Base-by-base conservation (phyloP, 805 yeast genomes). In the Hanseniaspora singularis region DNA sequence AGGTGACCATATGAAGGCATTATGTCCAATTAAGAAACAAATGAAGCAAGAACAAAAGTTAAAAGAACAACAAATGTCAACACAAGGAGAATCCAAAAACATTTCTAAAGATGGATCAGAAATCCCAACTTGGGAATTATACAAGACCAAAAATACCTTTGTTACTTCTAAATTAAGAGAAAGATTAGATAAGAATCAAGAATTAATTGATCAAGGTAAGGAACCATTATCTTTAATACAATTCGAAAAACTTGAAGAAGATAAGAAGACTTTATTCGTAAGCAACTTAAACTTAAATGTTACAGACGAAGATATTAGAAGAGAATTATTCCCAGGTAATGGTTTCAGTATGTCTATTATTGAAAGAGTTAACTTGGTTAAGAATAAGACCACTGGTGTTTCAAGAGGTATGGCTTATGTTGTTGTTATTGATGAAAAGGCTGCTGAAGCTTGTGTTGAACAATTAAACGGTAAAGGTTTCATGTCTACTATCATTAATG, bases 361-460 rank as follows among this genome's bases (percentile, higher is more conserved):
- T 50, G 76, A 74, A 58, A 81, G 95, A 68, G 83, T 82, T 54
- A 81, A 81, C 53, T 72, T 92, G 50, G 87, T 87, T 51, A 82
- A 84, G 70, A 84, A 87, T 68, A 81, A 86, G 68, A 95, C 83
- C 57, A 92, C 97, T 23, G 92, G 95, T 54, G 81, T 80, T 65
- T 83, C 95, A 38, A 82, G 86, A 68, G 99, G 99, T 60, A 78
- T 89, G 65, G 97, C 97, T 5, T 92, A 85, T 65, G 94, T 88
- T 54, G 80, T 89, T 51, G 83, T 83, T 63, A 75, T 72, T 50
- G 72, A 78, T 49, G 77, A 77, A 59, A 63, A 65, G 49, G 69
- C 67, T 55, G 98, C 97, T 37, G 79, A 82, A 65, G 64, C 62
- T 54, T 97, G 96, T 44, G 69, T 81, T 66, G 78, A 81, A 52